Percentiles rank a stretch among this genome's conserved stretches.
phyloP scores from a whole-genome alignment of 257 asterid species.

The Parsonsia alboflavescens region DNA sequence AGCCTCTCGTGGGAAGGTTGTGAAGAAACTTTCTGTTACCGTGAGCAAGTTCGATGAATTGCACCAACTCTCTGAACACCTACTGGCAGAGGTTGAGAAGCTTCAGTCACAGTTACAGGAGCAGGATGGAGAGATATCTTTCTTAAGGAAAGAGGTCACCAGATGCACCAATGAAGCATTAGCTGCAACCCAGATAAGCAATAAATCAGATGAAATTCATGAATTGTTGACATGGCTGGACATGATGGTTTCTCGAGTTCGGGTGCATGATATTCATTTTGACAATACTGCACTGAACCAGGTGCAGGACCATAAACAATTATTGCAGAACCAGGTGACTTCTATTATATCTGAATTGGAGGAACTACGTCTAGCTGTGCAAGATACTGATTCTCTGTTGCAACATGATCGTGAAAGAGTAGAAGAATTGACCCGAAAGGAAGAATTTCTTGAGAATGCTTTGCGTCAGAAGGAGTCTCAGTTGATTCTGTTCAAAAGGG shows the following conservation, averaged over 20 bases:
- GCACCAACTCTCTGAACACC: conserved; percentile 71
- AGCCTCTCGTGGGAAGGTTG: conserved; percentile 77
- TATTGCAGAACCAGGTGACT: conserved; percentile 55
- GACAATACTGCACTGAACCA: conserved; percentile 34
- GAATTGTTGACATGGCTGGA: conserved; percentile 67
- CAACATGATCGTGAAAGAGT: conserved; percentile 69
- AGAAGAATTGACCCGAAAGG: conserved; percentile 56
- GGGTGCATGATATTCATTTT: conserved; percentile 38
- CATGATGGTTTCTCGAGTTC: conserved; percentile 46
- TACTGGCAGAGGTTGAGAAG: conserved; percentile 89
- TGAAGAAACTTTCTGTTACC: conserved; percentile 89
- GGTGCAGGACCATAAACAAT: conserved; percentile 45
- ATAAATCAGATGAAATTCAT: conserved; percentile 64
- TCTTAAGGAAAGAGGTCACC: conserved; percentile 96
- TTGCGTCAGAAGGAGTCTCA: conserved; percentile 74
- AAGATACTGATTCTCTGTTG: conserved; percentile 51
- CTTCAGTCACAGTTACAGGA: conserved; percentile 92
- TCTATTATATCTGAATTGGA: conserved; percentile 72
- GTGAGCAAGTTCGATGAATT: conserved; percentile 95
- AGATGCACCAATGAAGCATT: conserved; percentile 88
- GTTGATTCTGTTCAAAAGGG: conserved; percentile 49
- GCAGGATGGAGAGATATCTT: conserved; percentile 87
- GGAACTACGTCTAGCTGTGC: conserved; percentile 59
- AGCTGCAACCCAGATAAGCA: conserved; percentile 61
- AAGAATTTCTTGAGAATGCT: conserved; percentile 54